Evolutionary conservation across 176 grass and related monocot species (phyloP), one percentile per base, ranked within the genome.

Genomic region (Carex pumila): DNA sequence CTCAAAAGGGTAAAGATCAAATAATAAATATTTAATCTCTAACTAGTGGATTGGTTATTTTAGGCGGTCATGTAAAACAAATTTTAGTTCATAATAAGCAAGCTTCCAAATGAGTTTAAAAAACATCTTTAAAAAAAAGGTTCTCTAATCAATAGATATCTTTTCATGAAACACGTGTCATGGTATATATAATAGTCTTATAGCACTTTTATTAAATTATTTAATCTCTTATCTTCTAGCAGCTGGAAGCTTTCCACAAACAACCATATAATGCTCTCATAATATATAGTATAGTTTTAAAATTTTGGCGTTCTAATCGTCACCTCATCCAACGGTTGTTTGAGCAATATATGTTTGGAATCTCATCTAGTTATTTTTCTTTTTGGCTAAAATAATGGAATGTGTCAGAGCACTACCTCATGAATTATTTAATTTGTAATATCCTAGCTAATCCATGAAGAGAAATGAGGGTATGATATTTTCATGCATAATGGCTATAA

Each of bases 161-260:
- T 19, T 72, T 22, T 22, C 37, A 49, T 12, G 18, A 72, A 72
- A 22, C 32, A 39, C 10, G 70, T 45, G 36, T 73, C 70, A 52
- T 49, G 18, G 17, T 22, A 73, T 49, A 73, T 22, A 73, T 49
- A 73, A 50, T 29, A 45, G 45, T 73, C n/a, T 73, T 12, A 12
- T 25, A 50, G 70, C n/a, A 52, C 43, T 50, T 12, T 22, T 2
- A 73, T 25, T 73, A 77, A 25, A 25, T 25, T 32, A 77, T 56
- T 49, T 77, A 77, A 56, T 32, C 36, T 29, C 73, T 77, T 56
- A 76, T 76, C 47, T 55, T 77, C 50, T 77, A 56, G 45, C 45
- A 75, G 6, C n/a, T n/a, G n/a, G 21, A 55, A 55, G 50, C 73
- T 56, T 77, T 77, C 25, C 52, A 77, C 7, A 5, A 15, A 76